Evolutionary conservation across 2,329 filamentous ascomycete genomes (phyloP).

Genomic region (Cytospora chrysosperma): DNA sequence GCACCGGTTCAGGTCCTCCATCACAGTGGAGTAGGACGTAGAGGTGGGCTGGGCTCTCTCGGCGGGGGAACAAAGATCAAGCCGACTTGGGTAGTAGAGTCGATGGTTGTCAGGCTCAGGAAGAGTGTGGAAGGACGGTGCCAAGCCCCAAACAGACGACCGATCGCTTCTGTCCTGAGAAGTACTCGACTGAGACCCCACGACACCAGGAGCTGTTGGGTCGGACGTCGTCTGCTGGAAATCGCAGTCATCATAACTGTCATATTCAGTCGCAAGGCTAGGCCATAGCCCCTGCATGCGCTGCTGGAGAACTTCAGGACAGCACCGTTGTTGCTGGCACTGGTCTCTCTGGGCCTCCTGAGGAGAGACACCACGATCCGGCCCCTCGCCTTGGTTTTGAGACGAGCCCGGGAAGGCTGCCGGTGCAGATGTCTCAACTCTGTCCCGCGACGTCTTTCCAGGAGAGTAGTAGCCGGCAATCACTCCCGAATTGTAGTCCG

Average conservation of each 20-base stretch:
- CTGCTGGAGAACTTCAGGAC: background rate
- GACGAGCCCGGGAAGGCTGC: background rate
- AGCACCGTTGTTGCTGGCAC: background rate
- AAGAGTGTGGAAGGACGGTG: background rate
- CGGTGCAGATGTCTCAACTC: background rate
- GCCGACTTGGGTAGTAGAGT: background rate
- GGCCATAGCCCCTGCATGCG: slow-evolving; percentile 7
- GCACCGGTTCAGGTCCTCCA: background rate
- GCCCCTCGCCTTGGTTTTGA: background rate
- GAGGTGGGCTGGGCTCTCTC: background rate
- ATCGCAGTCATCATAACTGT: background rate
- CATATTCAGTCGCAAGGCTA: background rate
- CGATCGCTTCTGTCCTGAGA: background rate
- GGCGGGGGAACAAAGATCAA: background rate
- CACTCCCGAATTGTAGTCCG: background rate
- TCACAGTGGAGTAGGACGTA: background rate
- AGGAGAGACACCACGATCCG: background rate
- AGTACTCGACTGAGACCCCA: background rate
- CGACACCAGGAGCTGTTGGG: background rate
- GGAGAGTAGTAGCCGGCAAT: background rate
- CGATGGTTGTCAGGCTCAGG: background rate
- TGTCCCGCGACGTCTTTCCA: background rate
- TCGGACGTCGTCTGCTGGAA: background rate
- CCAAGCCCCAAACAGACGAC: background rate
- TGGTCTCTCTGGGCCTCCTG: background rate